Evolutionary conservation across 2,329 filamentous ascomycete species (phyloP).

Genomic region (Clonostachys rosea): DNA sequence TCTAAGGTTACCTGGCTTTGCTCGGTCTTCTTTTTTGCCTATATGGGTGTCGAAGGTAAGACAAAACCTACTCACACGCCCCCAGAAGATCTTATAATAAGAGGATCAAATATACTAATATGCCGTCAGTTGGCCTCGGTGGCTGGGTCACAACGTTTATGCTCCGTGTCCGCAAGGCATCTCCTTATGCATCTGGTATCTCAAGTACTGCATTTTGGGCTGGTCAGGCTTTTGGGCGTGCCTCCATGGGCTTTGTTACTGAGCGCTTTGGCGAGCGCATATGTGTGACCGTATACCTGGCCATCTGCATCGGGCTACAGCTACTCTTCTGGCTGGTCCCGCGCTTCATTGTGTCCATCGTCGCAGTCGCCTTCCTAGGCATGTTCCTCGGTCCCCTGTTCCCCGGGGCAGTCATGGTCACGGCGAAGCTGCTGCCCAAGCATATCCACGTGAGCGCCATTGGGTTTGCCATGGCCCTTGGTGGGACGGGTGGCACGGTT

Average conservation of each 20-base stretch:
- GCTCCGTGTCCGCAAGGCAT: slow-evolving; percentile 63
- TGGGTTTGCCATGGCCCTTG: slow-evolving; percentile 70
- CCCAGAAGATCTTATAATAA: not conserved
- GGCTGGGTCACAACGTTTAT: slow-evolving; percentile 82
- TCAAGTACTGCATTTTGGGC: slow-evolving; percentile 74
- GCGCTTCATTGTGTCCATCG: slow-evolving; percentile 51
- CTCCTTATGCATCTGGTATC: slow-evolving; percentile 65
- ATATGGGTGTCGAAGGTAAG: slow-evolving; percentile 64
- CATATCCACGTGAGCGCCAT: slow-evolving; percentile 68
- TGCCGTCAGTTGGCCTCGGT: slow-evolving; percentile 51
- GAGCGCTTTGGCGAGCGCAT: slow-evolving; percentile 61
- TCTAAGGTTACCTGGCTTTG: slow-evolving; percentile 60
- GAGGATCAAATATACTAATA: not conserved
- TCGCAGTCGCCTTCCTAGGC: slow-evolving; percentile 64
- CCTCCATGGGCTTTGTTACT: slow-evolving; percentile 66
- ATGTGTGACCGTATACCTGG: slow-evolving; percentile 56
- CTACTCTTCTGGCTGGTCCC: slow-evolving; percentile 55
- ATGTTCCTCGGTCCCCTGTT: slow-evolving; percentile 75
- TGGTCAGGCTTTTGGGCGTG: slow-evolving; percentile 66
- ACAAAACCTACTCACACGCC: not conserved
- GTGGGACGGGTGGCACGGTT: slow-evolving; percentile 62
- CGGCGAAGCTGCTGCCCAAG: slow-evolving; percentile 65
- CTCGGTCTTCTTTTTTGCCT: slow-evolving; percentile 65
- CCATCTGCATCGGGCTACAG: slow-evolving; percentile 54
- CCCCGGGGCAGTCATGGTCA: slow-evolving; percentile 65